phyloP scores from a whole-genome alignment of 1,284 basidiomycete genomes.

The Rhodotorula sp. region DNA sequence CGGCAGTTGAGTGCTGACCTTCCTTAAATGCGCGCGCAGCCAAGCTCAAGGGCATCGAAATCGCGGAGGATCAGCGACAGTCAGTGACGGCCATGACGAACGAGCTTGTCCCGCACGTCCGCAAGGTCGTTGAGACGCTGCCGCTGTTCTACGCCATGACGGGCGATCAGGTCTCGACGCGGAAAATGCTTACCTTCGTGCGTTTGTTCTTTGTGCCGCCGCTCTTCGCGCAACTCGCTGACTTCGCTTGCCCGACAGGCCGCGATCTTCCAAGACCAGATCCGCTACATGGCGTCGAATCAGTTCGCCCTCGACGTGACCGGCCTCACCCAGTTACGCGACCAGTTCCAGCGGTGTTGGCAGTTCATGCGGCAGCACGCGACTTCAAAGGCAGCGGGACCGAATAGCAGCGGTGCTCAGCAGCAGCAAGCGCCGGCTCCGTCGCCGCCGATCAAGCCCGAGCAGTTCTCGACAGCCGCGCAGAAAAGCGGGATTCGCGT shows the following conservation, averaged over 20 bases:
- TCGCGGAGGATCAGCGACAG: slow-evolving; percentile 32
- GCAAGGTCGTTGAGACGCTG: slow-evolving; percentile 39
- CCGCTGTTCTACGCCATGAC: slow-evolving; percentile 43
- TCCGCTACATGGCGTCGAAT: slow-evolving; percentile 13
- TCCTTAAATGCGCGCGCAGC: background rate
- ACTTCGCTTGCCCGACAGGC: slow-evolving; percentile 7
- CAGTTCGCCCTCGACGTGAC: slow-evolving; percentile 40
- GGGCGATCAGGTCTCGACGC: slow-evolving; percentile 19
- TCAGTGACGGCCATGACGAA: slow-evolving; percentile 25
- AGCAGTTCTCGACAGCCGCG: slow-evolving; percentile 34
- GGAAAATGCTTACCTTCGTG: slow-evolving; percentile 40
- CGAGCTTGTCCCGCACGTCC: slow-evolving; percentile 37
- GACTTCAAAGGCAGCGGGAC: background rate
- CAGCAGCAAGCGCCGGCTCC: background rate
- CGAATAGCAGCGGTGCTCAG: background rate
- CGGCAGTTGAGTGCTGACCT: background rate
- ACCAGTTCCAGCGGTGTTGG: slow-evolving; percentile 41
- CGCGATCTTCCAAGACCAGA: slow-evolving; percentile 34
- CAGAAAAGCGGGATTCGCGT: slow-evolving; percentile 37
- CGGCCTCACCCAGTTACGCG: slow-evolving; percentile 37
- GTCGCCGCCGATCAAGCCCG: slow-evolving; percentile 12
- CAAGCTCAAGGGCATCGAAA: slow-evolving; percentile 29
- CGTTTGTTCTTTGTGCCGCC: background rate
- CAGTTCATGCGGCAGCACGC: slow-evolving; percentile 32
- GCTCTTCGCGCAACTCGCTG: background rate